A percentile compares a stretch with the other conserved stretches of the same genome.
These are phyloP conservation scores for Phytophthora syringae DNA, from an alignment of 352 stramenopile species.

Conservation along the genomic window DNA sequence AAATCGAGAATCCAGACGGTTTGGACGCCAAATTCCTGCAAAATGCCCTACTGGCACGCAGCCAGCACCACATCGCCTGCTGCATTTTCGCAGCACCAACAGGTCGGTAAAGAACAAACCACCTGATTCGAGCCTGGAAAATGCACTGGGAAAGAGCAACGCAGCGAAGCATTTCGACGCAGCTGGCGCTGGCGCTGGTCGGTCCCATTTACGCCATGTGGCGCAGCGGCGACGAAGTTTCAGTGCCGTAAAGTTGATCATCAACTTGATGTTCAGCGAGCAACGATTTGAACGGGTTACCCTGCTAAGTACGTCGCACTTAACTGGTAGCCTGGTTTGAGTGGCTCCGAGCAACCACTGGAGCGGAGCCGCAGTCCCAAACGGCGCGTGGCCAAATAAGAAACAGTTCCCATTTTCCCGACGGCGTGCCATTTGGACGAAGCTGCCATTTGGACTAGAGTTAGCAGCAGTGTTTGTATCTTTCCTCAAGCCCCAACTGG, in stretches of 20 bases:
- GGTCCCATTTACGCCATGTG: conserved; percentile 16
- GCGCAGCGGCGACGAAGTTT: too few species aligned
- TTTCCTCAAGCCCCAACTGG: conserved; percentile 59
- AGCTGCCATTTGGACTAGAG: too few species aligned
- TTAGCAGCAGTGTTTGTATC: conserved; percentile 1
- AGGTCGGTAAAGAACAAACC: conserved; percentile 15
- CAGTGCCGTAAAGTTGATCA: too few species aligned
- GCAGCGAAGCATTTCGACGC: neutral
- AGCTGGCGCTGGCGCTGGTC: conserved; percentile 17
- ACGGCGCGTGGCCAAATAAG: neutral
- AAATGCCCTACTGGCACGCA: conserved; percentile 13
- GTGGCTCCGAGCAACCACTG: conserved; percentile 36
- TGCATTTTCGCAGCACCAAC: conserved; percentile 29
- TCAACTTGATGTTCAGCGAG: too few species aligned
- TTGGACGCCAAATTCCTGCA: conserved; percentile 14
- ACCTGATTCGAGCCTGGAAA: conserved; percentile 4
- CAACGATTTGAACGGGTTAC: neutral
- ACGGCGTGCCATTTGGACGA: neutral
- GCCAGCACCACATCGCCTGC: conserved; percentile 13
- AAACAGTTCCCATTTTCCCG: conserved; percentile 32
- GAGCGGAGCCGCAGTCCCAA: conserved; percentile 6
- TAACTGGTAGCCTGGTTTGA: conserved; percentile 1
- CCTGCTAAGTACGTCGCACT: neutral
- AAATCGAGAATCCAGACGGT: conserved; percentile 5
- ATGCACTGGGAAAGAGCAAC: conserved; percentile 4